Conservation (phyloP, 345 rosid genomes). For the Eutrema heterophyllum region DNA sequence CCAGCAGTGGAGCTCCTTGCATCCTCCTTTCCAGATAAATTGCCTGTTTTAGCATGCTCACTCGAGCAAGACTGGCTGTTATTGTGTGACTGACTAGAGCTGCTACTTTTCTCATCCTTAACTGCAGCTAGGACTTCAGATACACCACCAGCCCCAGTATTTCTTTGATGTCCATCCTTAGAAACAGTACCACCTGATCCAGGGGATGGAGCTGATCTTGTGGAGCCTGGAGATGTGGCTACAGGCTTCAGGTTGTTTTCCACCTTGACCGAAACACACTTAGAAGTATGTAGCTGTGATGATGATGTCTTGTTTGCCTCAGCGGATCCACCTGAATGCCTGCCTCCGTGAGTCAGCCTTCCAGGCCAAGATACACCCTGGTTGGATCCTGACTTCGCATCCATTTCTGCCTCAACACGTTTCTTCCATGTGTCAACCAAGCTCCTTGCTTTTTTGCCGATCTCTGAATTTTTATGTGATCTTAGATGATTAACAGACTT, state of each 20-base stretch:
- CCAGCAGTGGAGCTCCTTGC: constrained; percentile 57
- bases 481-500: constrained; percentile 89
- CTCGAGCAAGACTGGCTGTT: constrained; percentile 69
- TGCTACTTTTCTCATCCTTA: constrained; percentile 73
- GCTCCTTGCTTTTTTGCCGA: constrained; percentile 85
- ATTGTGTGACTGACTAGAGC: constrained; percentile 83
- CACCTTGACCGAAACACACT: constrained; percentile 49
- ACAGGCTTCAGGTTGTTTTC: constrained; percentile 49
- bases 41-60: constrained; percentile 58
- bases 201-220: constrained; percentile 47
- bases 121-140: constrained; percentile 42
- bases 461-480: constrained; percentile 67
- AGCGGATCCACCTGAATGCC: constrained; percentile 48
- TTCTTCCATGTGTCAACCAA: constrained; percentile 97
- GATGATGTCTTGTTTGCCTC: constrained; percentile 60
- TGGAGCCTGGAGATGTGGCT: constrained; percentile 50
- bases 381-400: constrained; percentile 61
- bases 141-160: constrained; percentile 28
- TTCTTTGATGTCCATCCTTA: constrained; percentile 56
- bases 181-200: constrained; percentile 35
- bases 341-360: constrained; percentile 59
- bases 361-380: constrained; percentile 64
- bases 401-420: constrained; percentile 95
- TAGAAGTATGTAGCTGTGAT: constrained; percentile 55
- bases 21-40: constrained; percentile 56